phyloP scores from a whole-genome alignment of 208 protist species.

The Crithidia expoeki region DNA sequence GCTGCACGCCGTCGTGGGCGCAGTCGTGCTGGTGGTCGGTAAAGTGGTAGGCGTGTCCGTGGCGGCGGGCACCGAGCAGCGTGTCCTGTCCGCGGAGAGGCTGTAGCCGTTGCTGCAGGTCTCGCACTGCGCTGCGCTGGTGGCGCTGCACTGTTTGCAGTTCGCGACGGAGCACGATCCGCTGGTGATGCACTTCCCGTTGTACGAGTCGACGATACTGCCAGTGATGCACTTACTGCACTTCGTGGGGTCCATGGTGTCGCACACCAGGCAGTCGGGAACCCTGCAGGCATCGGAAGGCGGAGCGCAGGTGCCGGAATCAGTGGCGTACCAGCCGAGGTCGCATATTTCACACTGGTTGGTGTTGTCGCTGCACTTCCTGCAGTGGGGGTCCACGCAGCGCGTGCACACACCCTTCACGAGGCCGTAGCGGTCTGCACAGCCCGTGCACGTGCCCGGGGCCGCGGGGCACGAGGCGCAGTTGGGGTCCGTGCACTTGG shows the following conservation, averaged over 20 bases:
- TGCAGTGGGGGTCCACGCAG: slow-evolving; percentile 10
- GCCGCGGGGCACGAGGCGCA: slow-evolving; percentile 14
- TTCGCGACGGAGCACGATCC: slow-evolving; percentile 7
- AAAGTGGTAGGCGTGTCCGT: not conserved
- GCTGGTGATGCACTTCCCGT: slow-evolving; percentile 7
- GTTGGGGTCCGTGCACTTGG: slow-evolving; percentile 6
- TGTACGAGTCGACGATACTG: slow-evolving; percentile 1
- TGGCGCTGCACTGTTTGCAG: slow-evolving; percentile 11
- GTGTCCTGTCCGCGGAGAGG: slow-evolving; percentile 4
- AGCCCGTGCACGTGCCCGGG: slow-evolving; percentile 3
- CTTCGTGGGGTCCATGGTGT: not conserved
- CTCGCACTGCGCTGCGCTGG: not conserved
- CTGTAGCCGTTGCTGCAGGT: slow-evolving; percentile 12
- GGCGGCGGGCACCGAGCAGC: not conserved
- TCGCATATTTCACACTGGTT: slow-evolving; percentile 6
- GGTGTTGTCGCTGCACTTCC: slow-evolving; percentile 3
- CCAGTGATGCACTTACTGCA: not conserved
- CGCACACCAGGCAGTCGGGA: slow-evolving; percentile 10
- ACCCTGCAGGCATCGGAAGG: slow-evolving; percentile 10
- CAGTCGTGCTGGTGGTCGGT: not conserved
- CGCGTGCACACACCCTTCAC: slow-evolving; percentile 13
- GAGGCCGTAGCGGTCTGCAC: slow-evolving; percentile 13
- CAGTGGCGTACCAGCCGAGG: slow-evolving; percentile 7
- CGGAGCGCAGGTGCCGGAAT: slow-evolving; percentile 1
- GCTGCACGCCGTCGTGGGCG: not conserved